A percentile compares a stretch with the other conserved stretches of the same genome.
Conservation (phyloP, 306 rosid genomes). For the Cicer arietinum region DNA sequence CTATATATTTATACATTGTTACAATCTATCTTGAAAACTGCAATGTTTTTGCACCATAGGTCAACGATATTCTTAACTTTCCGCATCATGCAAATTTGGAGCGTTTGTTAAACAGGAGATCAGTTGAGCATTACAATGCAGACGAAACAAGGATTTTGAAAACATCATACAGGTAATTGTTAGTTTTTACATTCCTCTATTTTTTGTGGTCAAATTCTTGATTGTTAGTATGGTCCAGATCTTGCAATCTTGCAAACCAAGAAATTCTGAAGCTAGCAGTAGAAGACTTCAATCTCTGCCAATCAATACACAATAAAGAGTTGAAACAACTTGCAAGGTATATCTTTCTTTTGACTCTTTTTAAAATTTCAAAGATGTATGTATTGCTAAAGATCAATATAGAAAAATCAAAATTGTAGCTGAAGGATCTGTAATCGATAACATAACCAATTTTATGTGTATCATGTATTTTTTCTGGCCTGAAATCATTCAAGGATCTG, state of each 20-base stretch:
- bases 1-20: slow-evolving; percentile 3
- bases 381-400: background rate
- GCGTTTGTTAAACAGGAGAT: slow-evolving; percentile 64
- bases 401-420: slow-evolving; percentile 15
- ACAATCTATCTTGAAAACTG: slow-evolving; percentile 24
- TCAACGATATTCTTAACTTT: slow-evolving; percentile 61
- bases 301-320: slow-evolving; percentile 66
- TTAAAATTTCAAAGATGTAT: slow-evolving; percentile 13
- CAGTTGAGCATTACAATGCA: slow-evolving; percentile 59
- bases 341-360: slow-evolving; percentile 8
- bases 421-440: slow-evolving; percentile 5
- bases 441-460: slow-evolving; percentile 2
- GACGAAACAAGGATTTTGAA: slow-evolving; percentile 67
- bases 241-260: slow-evolving; percentile 62
- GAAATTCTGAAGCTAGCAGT: slow-evolving; percentile 73
- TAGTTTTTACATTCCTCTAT: background rate
- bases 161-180: slow-evolving; percentile 66
- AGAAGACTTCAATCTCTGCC: slow-evolving; percentile 83
- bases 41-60: slow-evolving; percentile 51
- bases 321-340: slow-evolving; percentile 67
- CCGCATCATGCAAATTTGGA: slow-evolving; percentile 66
- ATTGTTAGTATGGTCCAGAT: slow-evolving; percentile 51
- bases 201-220: slow-evolving; percentile 12
- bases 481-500: slow-evolving; percentile 24
- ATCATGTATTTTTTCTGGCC: slow-evolving; percentile 8